A percentile compares a stretch with the other conserved stretches of the same genome.
These are phyloP conservation scores for Hymenoscyphus fraxineus DNA, from an alignment of 2,329 filamentous ascomycete genomes.

Conservation along the genomic window DNA sequence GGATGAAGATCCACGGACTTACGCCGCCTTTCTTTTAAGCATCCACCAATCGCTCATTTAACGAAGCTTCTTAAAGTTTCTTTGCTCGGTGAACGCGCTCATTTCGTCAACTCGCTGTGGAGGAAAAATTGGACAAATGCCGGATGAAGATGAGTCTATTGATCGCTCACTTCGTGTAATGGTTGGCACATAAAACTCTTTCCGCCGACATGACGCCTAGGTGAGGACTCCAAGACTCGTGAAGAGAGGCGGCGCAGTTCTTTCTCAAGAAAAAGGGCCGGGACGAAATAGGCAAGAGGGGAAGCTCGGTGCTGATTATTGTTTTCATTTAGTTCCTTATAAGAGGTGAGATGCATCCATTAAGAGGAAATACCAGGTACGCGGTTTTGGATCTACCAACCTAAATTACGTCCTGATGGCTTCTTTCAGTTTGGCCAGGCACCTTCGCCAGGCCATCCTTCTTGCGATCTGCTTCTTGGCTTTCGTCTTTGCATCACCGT, in stretches of 20 bases:
- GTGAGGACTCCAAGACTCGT: background rate
- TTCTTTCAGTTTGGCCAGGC: background rate
- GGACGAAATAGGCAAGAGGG: background rate
- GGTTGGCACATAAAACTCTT: background rate
- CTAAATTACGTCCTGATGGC: background rate
- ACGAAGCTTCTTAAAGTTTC: background rate
- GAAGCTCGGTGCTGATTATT: background rate
- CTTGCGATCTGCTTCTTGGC: background rate
- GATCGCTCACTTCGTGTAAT: background rate
- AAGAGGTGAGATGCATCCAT: background rate
- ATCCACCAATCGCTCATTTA: background rate
- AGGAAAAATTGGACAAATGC: background rate
- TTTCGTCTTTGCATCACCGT: slow-evolving; percentile 5
- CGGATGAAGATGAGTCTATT: background rate
- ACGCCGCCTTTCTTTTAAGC: background rate
- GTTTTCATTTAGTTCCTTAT: background rate
- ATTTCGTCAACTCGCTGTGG: background rate
- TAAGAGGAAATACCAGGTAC: background rate
- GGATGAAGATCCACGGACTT: background rate
- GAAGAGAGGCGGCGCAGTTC: background rate
- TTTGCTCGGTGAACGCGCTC: background rate
- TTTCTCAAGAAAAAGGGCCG: background rate
- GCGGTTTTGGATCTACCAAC: background rate
- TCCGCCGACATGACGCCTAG: background rate
- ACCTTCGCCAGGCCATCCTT: background rate